Percentiles rank a stretch among this genome's conserved stretches.
These are phyloP conservation scores for Trametes hirsuta DNA, from an alignment of 1,284 basidiomycete genomes.

Conservation along the genomic window DNA sequence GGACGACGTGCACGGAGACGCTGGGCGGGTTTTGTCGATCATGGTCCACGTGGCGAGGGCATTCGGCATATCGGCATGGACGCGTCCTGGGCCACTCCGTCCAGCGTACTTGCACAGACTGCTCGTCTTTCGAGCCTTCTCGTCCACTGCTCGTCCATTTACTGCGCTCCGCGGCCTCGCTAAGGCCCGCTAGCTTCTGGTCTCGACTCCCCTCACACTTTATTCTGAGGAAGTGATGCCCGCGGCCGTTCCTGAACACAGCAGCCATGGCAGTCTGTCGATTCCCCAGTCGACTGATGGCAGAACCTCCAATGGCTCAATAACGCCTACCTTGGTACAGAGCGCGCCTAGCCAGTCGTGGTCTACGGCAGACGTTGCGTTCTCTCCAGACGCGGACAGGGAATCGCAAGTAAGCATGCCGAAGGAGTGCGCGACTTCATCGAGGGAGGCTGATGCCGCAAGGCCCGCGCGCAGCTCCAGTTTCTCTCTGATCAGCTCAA, in stretches of 20 bases:
- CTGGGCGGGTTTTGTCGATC: background rate
- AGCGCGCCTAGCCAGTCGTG: conserved; percentile 7
- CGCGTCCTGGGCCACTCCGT: background rate
- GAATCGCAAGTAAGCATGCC: conserved; percentile 12
- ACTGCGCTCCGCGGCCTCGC: too few species aligned
- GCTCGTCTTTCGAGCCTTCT: background rate
- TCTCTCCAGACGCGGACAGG: conserved; percentile 5
- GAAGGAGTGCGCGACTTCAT: background rate
- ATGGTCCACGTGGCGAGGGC: background rate
- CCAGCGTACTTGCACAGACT: background rate
- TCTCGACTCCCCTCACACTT: too few species aligned
- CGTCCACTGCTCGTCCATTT: too few species aligned
- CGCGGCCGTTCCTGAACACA: conserved; percentile 3
- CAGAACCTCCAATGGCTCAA: conserved; percentile 9
- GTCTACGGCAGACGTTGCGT: conserved; percentile 7
- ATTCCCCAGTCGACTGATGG: conserved; percentile 18
- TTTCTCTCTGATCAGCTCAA: conserved; percentile 68
- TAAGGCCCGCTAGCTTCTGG: too few species aligned
- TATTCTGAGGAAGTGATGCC: conserved; percentile 9
- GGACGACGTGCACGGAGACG: too few species aligned
- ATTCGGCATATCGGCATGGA: background rate
- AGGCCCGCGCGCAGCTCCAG: conserved; percentile 53
- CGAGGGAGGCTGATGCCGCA: background rate
- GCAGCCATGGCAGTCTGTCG: conserved; percentile 13
- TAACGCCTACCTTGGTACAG: conserved; percentile 10